Evolutionary conservation across 768 basidiomycete genomes (phyloP).

Genomic region (Tulasnella calospora): DNA sequence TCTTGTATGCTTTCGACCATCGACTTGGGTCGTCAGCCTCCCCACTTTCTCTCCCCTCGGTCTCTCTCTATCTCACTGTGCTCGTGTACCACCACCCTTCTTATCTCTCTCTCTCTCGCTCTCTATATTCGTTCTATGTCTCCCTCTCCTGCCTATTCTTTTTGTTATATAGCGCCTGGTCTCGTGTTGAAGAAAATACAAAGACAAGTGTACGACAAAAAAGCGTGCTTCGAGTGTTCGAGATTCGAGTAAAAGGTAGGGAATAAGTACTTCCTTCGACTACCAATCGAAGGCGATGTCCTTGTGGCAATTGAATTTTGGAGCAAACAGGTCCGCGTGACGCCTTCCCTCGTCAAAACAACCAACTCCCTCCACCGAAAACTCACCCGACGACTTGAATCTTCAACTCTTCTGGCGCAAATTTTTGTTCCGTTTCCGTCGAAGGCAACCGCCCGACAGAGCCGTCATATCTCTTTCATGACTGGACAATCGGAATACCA

Average conservation of each 20-base stretch:
- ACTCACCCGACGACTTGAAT: no score
- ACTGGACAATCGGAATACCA: neutral
- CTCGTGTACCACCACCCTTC: neutral
- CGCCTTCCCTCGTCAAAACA: no score
- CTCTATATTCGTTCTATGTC: neutral
- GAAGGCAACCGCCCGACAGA: no score
- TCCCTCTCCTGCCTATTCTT: neutral
- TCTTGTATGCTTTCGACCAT: neutral
- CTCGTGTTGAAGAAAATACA: conserved; percentile 3
- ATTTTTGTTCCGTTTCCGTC: no score
- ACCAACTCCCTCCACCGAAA: no score
- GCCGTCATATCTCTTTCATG: neutral
- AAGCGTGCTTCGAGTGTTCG: neutral
- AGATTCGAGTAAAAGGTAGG: neutral
- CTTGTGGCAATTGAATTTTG: no score
- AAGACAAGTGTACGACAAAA: neutral
- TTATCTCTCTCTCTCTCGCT: neutral
- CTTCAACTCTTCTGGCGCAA: no score
- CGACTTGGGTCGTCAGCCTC: neutral
- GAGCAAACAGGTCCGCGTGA: no score
- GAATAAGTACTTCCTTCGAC: no score
- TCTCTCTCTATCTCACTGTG: neutral
- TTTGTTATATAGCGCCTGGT: neutral
- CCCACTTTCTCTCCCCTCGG: neutral
- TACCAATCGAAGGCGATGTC: no score